These are phyloP conservation scores for Peronosclerospora sorghi DNA, from an alignment of 352 stramenopile genomes.

Conservation along the genomic window DNA sequence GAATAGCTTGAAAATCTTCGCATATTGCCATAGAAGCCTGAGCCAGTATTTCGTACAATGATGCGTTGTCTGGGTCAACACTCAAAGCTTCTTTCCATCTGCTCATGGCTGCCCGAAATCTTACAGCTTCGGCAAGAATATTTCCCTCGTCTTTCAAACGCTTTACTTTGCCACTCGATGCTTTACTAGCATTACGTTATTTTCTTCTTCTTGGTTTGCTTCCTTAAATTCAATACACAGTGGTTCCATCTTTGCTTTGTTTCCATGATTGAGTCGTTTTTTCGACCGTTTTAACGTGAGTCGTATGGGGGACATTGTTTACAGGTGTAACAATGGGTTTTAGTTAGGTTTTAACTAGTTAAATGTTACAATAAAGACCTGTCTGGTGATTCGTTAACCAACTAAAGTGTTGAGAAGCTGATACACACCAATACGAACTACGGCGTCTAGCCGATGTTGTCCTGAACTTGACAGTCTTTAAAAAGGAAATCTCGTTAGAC, in stretches of 20 bases:
- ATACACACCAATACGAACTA: too few species aligned
- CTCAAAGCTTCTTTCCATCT: slow-evolving; percentile 53
- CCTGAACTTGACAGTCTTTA: too few species aligned
- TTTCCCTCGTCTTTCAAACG: slow-evolving; percentile 71
- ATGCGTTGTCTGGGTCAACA: slow-evolving; percentile 31
- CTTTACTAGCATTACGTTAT: not conserved
- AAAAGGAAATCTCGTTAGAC: too few species aligned
- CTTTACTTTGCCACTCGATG: slow-evolving; percentile 33
- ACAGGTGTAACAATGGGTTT: too few species aligned
- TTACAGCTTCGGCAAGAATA: slow-evolving; percentile 54
- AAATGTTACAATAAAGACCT: too few species aligned
- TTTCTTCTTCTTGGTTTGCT: slow-evolving; percentile 1
- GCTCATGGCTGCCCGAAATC: slow-evolving; percentile 48
- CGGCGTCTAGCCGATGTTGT: too few species aligned
- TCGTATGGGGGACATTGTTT: slow-evolving; percentile 11
- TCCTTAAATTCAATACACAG: slow-evolving; percentile 3
- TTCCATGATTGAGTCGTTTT: slow-evolving; percentile 16
- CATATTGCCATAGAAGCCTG: slow-evolving; percentile 58
- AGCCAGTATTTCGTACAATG: slow-evolving; percentile 56
- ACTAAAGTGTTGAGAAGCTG: too few species aligned
- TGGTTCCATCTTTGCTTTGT: not conserved
- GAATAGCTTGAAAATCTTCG: slow-evolving; percentile 68
- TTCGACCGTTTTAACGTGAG: slow-evolving; percentile 21
- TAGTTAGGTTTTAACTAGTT: too few species aligned
- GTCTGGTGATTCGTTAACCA: too few species aligned